These are phyloP conservation scores for Hirsutella rhossiliensis DNA, from an alignment of 2,329 filamentous ascomycete genomes.

Conservation along the genomic window DNA sequence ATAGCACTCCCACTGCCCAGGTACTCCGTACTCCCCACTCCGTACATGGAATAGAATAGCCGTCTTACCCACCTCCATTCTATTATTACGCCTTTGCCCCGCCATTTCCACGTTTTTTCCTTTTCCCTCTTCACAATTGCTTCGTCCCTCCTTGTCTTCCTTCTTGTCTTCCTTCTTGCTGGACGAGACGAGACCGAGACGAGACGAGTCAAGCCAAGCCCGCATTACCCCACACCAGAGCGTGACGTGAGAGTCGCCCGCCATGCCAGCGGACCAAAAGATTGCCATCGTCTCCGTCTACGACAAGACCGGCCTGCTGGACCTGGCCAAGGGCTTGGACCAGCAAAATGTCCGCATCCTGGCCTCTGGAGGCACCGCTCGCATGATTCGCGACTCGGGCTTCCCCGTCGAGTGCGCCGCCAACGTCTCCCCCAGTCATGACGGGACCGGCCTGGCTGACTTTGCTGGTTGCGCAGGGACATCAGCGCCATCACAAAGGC, in stretches of 20 bases:
- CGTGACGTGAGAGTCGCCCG: constrained; percentile 1
- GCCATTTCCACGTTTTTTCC: no score
- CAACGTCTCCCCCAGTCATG: not conserved
- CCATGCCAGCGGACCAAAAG: constrained; percentile 34
- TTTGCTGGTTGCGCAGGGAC: constrained; percentile 51
- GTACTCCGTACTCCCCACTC: no score
- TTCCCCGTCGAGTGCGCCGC: constrained; percentile 77
- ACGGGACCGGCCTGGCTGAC: not conserved
- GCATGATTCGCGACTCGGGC: constrained; percentile 91
- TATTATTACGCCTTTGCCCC: no score
- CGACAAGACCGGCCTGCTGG: constrained; percentile 92
- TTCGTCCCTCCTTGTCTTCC: no score
- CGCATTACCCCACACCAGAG: no score
- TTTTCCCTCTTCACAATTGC: no score
- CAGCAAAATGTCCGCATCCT: constrained; percentile 86
- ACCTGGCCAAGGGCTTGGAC: constrained; percentile 81
- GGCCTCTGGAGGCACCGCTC: constrained; percentile 88
- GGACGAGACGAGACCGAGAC: no score
- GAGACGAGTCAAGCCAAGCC: no score
- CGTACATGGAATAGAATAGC: no score
- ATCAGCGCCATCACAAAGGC: constrained; percentile 95
- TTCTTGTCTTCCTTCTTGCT: no score
- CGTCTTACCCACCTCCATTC: no score
- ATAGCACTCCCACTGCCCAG: no score
- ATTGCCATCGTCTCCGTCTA: constrained; percentile 94